Evolutionary conservation across 1,284 basidiomycete genomes (phyloP), one percentile per base, ranked within the genome.

Genomic region (Mycocalia duriaeana): DNA sequence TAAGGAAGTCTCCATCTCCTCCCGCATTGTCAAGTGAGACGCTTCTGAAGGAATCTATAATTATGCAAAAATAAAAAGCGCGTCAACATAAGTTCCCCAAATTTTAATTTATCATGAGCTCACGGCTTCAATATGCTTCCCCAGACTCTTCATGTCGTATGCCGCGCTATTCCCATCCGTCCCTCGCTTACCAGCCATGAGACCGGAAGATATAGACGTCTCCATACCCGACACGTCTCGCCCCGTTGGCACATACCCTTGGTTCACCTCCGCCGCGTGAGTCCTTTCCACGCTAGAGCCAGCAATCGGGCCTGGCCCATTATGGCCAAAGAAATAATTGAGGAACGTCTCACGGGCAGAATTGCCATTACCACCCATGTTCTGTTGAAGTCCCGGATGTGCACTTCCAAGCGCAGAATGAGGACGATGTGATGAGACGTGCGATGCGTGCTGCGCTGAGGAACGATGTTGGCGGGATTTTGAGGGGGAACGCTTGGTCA

Each of bases 91-190:
- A 42, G n/a, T n/a, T n/a, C n/a, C n/a, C n/a, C n/a, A n/a, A n/a
- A n/a, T n/a, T n/a, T n/a, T n/a, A n/a, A n/a, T n/a, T n/a, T n/a
- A n/a, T n/a, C n/a, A n/a, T n/a, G n/a, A n/a, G n/a, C 89, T 75
- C 58, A 93, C 89, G 55, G 89, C 87, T 68, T 94, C 92, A 51
- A 95, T 89, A 60, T 99, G 95, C 70, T 89, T 94, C 50, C 94
- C 93, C 42, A 99, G 74, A 61, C 92, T 95, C 78, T 94, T 97
- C 96, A 99, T 99, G 66, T 99, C 94, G 66, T 85, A 98, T 31
- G 91, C 94, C 42, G 94, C 89, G 57, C 79, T 89, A 61, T 76
- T 87, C 45, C 83, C 86, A 58, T 93, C 91, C 43, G 88, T 63
- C 24, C 71, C 71, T 47, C 81, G 66, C 66, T 79, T 85, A 25